Evolutionary conservation across 345 rosid genomes (phyloP).

Genomic region (Linum usitatissimum): DNA sequence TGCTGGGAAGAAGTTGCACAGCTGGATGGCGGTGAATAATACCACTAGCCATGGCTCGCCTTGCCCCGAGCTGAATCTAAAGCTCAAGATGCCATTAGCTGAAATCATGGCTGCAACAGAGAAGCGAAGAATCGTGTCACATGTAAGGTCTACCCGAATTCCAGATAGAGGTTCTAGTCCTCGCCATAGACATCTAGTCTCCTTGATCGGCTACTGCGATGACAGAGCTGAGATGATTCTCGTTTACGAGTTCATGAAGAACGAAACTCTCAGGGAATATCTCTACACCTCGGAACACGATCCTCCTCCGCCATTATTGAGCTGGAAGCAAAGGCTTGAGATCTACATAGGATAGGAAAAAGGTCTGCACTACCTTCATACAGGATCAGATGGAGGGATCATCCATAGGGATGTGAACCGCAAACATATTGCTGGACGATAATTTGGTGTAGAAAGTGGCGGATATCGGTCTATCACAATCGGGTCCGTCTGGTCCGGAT

Average conservation of each 20-base stretch:
- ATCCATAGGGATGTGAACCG: constrained; percentile 1
- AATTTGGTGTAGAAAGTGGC: background rate
- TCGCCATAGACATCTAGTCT: constrained; percentile 1
- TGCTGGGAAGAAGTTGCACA: background rate
- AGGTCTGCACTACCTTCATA: constrained; percentile 7
- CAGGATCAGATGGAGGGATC: constrained; percentile 3
- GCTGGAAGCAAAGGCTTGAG: constrained; percentile 5
- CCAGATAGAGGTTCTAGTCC: background rate
- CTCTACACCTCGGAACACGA: background rate
- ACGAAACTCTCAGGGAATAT: constrained; percentile 6
- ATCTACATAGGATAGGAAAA: background rate
- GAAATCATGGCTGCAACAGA: constrained; percentile 12
- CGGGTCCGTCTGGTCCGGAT: background rate
- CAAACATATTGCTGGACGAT: constrained; percentile 3
- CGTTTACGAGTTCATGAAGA: constrained; percentile 7
- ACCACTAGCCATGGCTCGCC: background rate
- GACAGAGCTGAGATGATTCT: constrained; percentile 1
- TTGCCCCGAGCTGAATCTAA: constrained; percentile 8
- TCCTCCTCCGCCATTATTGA: background rate
- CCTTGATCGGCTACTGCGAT: constrained; percentile 6
- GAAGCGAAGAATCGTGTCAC: constrained; percentile 9
- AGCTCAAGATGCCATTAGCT: constrained; percentile 14
- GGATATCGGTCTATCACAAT: background rate
- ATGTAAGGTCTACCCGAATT: background rate
- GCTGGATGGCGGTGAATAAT: constrained; percentile 1